Conservation (phyloP, 106 monocot species). For the Phalaenopsis equestris region DNA sequence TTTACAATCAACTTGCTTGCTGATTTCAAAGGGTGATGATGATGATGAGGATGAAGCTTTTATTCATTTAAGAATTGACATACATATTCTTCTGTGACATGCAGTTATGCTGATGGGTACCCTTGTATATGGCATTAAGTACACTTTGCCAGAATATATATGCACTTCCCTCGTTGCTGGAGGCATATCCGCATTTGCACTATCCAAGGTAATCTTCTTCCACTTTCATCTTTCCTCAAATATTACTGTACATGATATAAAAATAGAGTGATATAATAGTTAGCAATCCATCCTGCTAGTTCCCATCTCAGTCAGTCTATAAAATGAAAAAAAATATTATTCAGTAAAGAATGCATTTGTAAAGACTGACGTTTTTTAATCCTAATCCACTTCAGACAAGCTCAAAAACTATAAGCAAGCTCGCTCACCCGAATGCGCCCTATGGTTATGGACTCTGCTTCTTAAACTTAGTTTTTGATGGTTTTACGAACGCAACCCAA, state of each 20-base stretch:
- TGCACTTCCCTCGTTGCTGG: constrained; percentile 97
- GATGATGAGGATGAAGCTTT: neutral
- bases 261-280: too few relatives aligned
- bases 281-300: too few relatives aligned
- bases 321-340: neutral
- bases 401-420: constrained; percentile 88
- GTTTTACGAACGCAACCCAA: constrained; percentile 95
- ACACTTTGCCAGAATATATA: constrained; percentile 74
- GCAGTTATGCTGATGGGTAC: constrained; percentile 98
- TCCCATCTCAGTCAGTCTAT: too few relatives aligned
- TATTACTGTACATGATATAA: too few relatives aligned
- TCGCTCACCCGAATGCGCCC: constrained; percentile 94
- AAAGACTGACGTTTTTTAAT: neutral
- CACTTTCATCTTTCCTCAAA: neutral
- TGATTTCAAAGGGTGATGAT: neutral
- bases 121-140: constrained; percentile 87
- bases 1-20: neutral
- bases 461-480: constrained; percentile 87
- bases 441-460: constrained; percentile 89
- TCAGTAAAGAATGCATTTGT: neutral
- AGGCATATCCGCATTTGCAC: constrained; percentile 91
- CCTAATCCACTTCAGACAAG: constrained; percentile 61
- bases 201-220: constrained; percentile 52
- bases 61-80: neutral
- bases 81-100: constrained; percentile 6